Evolutionary conservation across 2,329 filamentous ascomycete genomes (phyloP), one percentile per base, ranked within the genome.

Genomic region (Phialemonium atrogriseum): DNA sequence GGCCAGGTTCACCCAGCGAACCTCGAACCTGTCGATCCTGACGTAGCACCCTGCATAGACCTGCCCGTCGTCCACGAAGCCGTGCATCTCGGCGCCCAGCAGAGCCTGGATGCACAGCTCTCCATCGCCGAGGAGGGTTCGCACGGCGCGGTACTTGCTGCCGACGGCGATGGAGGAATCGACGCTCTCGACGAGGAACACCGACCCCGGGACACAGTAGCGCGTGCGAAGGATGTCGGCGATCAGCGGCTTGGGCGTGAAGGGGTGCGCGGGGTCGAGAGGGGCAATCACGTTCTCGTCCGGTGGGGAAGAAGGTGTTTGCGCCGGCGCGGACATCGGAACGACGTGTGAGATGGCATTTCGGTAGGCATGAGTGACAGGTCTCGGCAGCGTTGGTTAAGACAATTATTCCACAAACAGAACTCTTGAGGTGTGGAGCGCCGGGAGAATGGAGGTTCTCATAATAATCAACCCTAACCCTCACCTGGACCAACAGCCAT

Each of bases 21-120:
- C 17, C 27, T 59, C 47, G 24, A 66, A 65, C 7, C 47, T 42
- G 17, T 64, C 57, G n/a, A 70, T 43, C 22, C 56, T 58, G 14
- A 74, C 58, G 41, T 70, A 71, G 24, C 59, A 61, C 2, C 70
- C 70, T 9, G 64, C 52, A 4, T 50, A 51, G 21, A 74, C 42
- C n/a, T 62, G 56, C 3, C 58, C 60, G 1, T 45, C 47, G 24
- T 69, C 59, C 7, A 71, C 54, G n/a, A 68, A 59, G 4, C 58
- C 55, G 30, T 73, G 68, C 50, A 68, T 56, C 27, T 59, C 58
- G 2, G 58, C 50, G 6, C 51, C 48, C 24, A 73, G 46, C 7
- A 75, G 47, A 0, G 67, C 68, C 45, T 75, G 70, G n/a, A 75
- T 58, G 40, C 66, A 73, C 4, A 72, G 47, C 42, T 65, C 56